Evolutionary conservation across 31 red algal genomes (phyloP).

Genomic region (Endocladia muricata): DNA sequence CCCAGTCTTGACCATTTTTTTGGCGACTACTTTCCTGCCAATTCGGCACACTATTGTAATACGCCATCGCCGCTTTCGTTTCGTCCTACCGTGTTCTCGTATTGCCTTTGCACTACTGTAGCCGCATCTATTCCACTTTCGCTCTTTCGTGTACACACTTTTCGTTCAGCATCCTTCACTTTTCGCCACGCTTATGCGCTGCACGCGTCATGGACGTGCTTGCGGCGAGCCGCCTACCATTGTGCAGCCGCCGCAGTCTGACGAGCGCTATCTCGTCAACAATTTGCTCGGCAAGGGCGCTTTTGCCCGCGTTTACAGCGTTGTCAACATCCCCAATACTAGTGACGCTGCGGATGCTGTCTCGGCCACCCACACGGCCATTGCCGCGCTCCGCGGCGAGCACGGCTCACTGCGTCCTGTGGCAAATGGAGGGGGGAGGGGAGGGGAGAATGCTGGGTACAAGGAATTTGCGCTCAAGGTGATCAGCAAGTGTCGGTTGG

Average conservation of each 20-base stretch:
- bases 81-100: too few relatives aligned
- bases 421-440: neutral
- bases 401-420: neutral
- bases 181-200: slow-evolving; percentile 20
- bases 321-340: neutral
- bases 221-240: slow-evolving; percentile 33
- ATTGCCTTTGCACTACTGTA: too few relatives aligned
- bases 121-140: too few relatives aligned
- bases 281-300: slow-evolving; percentile 26
- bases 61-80: too few relatives aligned
- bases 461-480: slow-evolving; percentile 32
- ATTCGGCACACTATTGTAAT: too few relatives aligned
- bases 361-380: neutral
- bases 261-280: slow-evolving; percentile 5
- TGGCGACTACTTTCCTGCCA: too few relatives aligned
- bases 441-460: neutral
- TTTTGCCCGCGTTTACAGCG: slow-evolving; percentile 46
- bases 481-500: slow-evolving; percentile 46
- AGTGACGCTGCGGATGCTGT: neutral
- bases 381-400: neutral
- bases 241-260: neutral
- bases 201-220: slow-evolving; percentile 28
- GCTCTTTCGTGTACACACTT: too few relatives aligned
- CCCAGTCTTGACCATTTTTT: too few relatives aligned
- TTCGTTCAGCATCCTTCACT: too few relatives aligned